Evolutionary conservation across 1,284 basidiomycete species (phyloP).

Genomic region (Papiliotrema terrestris): DNA sequence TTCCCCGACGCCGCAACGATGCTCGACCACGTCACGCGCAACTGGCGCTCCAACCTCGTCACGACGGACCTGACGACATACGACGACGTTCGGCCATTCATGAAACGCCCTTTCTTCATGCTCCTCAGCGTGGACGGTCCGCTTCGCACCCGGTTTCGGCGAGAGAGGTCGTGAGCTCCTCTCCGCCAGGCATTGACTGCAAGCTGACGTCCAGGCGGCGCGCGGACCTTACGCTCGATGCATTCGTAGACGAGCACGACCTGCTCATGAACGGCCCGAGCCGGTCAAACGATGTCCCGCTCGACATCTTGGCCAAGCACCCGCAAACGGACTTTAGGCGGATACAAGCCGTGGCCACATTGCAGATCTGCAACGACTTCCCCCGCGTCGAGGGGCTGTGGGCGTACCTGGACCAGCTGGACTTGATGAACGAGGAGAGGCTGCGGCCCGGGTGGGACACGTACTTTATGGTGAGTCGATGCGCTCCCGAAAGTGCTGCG

Average conservation of each 20-base stretch:
- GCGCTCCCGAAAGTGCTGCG: neutral
- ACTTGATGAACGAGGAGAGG: conserved; percentile 67
- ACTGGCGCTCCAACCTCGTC: conserved; percentile 79
- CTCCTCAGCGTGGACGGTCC: conserved; percentile 85
- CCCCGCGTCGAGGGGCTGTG: conserved; percentile 58
- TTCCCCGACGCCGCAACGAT: conserved; percentile 61
- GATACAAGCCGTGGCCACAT: conserved; percentile 47
- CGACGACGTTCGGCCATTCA: conserved; percentile 63
- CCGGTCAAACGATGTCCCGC: conserved; percentile 15
- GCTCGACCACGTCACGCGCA: conserved; percentile 71
- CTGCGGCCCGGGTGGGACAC: conserved; percentile 86
- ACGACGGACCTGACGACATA: conserved; percentile 66
- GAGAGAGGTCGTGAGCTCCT: conserved; percentile 54
- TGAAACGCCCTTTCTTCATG: conserved; percentile 86
- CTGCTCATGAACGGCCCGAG: conserved; percentile 46
- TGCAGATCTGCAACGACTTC: conserved; percentile 72
- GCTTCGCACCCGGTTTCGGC: conserved; percentile 53
- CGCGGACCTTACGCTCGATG: conserved; percentile 60
- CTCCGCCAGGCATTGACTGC: neutral
- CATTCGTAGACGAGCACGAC: conserved; percentile 65
- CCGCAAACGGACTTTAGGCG: conserved; percentile 41
- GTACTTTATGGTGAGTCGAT: conserved; percentile 79
- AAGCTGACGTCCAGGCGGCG: neutral
- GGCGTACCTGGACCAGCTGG: conserved; percentile 62
- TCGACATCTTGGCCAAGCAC: conserved; percentile 8